These are phyloP conservation scores for Mortierella sp. DNA, from an alignment of 371 early-diverging fungal genomes.

Conservation along the genomic window DNA sequence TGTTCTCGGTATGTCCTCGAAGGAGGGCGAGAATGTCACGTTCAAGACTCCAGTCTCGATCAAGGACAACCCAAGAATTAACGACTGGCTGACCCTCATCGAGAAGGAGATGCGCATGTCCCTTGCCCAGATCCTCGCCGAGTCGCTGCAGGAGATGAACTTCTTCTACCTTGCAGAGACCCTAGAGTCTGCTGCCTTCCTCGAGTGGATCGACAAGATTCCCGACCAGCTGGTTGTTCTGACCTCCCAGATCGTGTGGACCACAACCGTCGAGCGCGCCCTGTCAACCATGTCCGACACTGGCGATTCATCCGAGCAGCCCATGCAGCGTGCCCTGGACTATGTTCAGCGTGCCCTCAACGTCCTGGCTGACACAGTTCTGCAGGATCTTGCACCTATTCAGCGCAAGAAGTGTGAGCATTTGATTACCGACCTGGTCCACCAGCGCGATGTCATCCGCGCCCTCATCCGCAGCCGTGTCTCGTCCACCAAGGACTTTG, in stretches of 20 bases:
- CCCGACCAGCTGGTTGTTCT: conserved; percentile 96
- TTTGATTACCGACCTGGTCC: conserved; percentile 97
- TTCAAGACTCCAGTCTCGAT: conserved; percentile 88
- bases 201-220: conserved; percentile 91
- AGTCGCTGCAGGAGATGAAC: conserved; percentile 78
- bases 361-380: conserved; percentile 93
- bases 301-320: conserved; percentile 47
- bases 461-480: conserved; percentile 73
- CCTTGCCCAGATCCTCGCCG: conserved; percentile 82
- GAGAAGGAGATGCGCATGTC: conserved; percentile 95
- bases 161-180: conserved; percentile 75
- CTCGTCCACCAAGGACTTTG: conserved; percentile 82
- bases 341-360: conserved; percentile 84
- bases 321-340: conserved; percentile 70
- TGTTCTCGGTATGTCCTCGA: conserved; percentile 90
- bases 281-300: conserved; percentile 65
- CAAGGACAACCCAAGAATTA: conserved; percentile 90
- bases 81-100: conserved; percentile 96
- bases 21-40: conserved; percentile 92
- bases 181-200: conserved; percentile 71
- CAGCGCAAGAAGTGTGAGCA: conserved; percentile 97
- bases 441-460: conserved; percentile 96
- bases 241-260: conserved; percentile 94
- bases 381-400: conserved; percentile 86
- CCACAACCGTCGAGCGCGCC: conserved; percentile 86